Conservation (phyloP, 1,139 yeast species). For the Trichomonascaceae sp. region DNA sequence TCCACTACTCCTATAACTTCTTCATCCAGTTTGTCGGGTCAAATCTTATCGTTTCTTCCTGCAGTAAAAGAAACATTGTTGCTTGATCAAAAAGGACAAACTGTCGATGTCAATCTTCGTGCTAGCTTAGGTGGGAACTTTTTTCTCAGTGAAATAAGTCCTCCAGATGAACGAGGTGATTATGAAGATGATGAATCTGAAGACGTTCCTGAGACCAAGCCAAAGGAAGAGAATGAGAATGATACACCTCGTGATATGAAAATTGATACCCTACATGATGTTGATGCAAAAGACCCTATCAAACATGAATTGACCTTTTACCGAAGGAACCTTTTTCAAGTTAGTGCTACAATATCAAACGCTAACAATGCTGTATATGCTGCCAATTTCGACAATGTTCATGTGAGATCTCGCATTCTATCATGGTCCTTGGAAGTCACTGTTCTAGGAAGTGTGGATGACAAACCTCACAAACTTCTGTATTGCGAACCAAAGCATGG, state of each 20-base stretch:
- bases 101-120: conserved; percentile 18
- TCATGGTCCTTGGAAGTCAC: conserved; percentile 27
- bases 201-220: conserved; percentile 2
- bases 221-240: neutral
- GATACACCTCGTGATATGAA: neutral
- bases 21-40: conserved; percentile 12
- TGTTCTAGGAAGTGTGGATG: conserved; percentile 24
- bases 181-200: conserved; percentile 4
- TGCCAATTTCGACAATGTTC: conserved; percentile 19
- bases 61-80: conserved; percentile 20
- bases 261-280: conserved; percentile 1
- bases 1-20: neutral
- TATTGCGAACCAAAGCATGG: conserved; percentile 26
- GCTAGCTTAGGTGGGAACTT: conserved; percentile 25
- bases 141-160: conserved; percentile 20
- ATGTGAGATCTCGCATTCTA: conserved; percentile 22
- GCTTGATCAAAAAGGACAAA: conserved; percentile 22
- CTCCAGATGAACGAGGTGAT: conserved; percentile 8
- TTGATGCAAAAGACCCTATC: conserved; percentile 11
- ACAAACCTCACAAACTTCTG: conserved; percentile 23
- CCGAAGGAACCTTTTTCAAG: conserved; percentile 30
- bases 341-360: conserved; percentile 26
- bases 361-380: conserved; percentile 27
- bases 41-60: conserved; percentile 20
- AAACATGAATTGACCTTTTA: conserved; percentile 29